These are phyloP conservation scores for Triticum urartu DNA, from an alignment of 176 grass and related monocot genomes.

Conservation along the genomic window DNA sequence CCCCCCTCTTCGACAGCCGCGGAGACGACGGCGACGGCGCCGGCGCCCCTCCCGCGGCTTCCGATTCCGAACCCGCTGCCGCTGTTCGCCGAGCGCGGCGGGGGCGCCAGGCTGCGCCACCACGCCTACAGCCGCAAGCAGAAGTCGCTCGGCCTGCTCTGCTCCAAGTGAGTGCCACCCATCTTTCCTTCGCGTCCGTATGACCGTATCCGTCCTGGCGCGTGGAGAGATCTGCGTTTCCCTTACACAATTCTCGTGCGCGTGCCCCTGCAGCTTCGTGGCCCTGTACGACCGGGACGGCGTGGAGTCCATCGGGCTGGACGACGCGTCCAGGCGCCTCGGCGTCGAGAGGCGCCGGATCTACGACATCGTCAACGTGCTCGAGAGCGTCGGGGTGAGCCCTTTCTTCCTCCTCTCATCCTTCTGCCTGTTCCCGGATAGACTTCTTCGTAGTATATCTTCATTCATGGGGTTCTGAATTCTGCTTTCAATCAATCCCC, in stretches of 20 bases:
- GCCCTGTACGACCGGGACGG: conserved; percentile 57
- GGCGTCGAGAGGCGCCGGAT: conserved; percentile 85
- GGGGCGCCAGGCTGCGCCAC: conserved; percentile 33
- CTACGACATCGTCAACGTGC: conserved; percentile 96
- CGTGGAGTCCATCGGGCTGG: conserved; percentile 65
- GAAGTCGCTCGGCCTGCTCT: conserved; percentile 86
- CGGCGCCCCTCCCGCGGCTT: not conserved
- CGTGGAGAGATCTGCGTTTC: not conserved
- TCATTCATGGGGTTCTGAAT: not conserved
- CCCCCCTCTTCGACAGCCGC: not conserved
- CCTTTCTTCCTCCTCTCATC: not conserved
- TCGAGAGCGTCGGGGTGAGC: conserved; percentile 89
- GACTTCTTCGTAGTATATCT: not conserved
- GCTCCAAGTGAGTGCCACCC: conserved; percentile 67
- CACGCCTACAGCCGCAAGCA: conserved; percentile 82
- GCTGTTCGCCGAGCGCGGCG: not conserved
- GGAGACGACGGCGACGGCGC: not conserved
- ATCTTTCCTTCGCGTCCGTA: not conserved
- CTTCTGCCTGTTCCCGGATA: not conserved
- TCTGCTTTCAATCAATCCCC: not conserved
- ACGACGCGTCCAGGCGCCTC: conserved; percentile 63
- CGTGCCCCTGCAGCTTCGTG: conserved; percentile 56
- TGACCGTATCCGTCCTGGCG: not conserved
- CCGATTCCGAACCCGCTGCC: not conserved
- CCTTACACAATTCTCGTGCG: not conserved